phyloP scores from a whole-genome alignment of 768 basidiomycete species.

The Boletus subparvulus region DNA sequence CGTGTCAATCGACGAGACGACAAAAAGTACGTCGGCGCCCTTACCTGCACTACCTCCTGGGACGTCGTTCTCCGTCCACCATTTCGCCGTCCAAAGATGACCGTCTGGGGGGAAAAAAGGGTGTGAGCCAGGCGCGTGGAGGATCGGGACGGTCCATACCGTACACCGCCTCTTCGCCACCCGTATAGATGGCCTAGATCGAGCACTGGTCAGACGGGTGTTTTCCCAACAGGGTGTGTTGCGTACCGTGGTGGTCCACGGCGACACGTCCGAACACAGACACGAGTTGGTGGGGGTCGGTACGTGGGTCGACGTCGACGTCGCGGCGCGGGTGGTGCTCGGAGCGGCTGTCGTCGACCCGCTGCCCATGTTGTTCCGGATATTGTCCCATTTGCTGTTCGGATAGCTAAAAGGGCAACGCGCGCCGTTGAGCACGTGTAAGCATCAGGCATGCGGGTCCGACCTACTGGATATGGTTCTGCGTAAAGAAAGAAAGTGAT shows the following conservation, averaged over 20 bases:
- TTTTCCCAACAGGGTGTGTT: background rate
- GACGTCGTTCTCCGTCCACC: slow-evolving; percentile 47
- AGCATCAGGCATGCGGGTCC: background rate
- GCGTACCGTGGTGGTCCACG: slow-evolving; percentile 40
- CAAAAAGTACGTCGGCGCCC: background rate
- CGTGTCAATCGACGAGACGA: background rate
- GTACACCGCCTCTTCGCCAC: slow-evolving; percentile 42
- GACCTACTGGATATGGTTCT: slow-evolving; percentile 60
- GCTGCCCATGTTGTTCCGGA: slow-evolving; percentile 60
- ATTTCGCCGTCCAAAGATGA: slow-evolving; percentile 51
- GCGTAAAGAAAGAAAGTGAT: background rate
- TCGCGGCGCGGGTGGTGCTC: slow-evolving; percentile 16
- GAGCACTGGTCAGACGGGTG: too few species aligned
- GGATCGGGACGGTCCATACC: slow-evolving; percentile 27
- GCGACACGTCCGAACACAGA: slow-evolving; percentile 41
- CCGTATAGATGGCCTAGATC: slow-evolving; percentile 31
- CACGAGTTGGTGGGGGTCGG: slow-evolving; percentile 26
- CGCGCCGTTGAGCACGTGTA: background rate
- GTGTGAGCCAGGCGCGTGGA: background rate
- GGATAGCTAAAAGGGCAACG: slow-evolving; percentile 46
- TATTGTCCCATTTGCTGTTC: slow-evolving; percentile 69
- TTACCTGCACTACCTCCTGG: slow-evolving; percentile 28
- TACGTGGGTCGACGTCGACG: background rate
- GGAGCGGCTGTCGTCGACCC: slow-evolving; percentile 17
- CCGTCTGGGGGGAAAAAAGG: slow-evolving; percentile 29